Percentiles rank a stretch among this genome's conserved stretches.
phyloP scores from a whole-genome alignment of 768 basidiomycete species.

The Suillus discolor region DNA sequence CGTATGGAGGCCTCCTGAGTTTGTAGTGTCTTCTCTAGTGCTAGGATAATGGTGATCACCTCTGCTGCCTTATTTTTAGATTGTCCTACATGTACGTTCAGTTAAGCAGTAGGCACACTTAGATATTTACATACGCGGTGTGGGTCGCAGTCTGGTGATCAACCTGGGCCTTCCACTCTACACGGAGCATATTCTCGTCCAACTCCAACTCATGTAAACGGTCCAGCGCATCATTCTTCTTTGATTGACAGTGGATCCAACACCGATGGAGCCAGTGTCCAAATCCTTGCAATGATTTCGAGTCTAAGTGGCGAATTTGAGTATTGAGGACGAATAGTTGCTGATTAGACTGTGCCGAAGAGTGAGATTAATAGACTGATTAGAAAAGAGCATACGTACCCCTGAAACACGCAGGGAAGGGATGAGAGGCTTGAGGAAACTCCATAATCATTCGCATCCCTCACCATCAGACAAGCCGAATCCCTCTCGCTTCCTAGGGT shows the following conservation, averaged over 20 bases:
- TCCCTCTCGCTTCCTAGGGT: constrained; percentile 31
- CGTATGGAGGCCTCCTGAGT: background rate
- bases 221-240: constrained; percentile 4
- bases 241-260: constrained; percentile 15
- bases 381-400: constrained; percentile 13
- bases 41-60: constrained; percentile 2
- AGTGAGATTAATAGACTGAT: constrained; percentile 8
- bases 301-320: background rate
- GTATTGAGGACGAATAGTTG: constrained; percentile 28
- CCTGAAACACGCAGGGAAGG: constrained; percentile 21
- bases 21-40: background rate
- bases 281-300: constrained; percentile 5
- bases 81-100: background rate
- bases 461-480: constrained; percentile 18
- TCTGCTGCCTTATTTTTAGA: constrained; percentile 8
- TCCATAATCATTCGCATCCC: constrained; percentile 25
- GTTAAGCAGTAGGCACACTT: background rate
- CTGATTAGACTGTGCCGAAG: constrained; percentile 28
- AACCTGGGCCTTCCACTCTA: constrained; percentile 15
- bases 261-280: constrained; percentile 17
- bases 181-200: constrained; percentile 4
- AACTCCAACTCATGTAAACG: background rate
- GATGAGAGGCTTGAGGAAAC: constrained; percentile 22
- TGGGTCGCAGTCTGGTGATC: background rate
- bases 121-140: background rate